A percentile compares a stretch with the other conserved stretches of the same genome.
Evolutionary conservation across 2,329 filamentous ascomycete species (phyloP).

Genomic region (Conoideocrella luteorostrata): DNA sequence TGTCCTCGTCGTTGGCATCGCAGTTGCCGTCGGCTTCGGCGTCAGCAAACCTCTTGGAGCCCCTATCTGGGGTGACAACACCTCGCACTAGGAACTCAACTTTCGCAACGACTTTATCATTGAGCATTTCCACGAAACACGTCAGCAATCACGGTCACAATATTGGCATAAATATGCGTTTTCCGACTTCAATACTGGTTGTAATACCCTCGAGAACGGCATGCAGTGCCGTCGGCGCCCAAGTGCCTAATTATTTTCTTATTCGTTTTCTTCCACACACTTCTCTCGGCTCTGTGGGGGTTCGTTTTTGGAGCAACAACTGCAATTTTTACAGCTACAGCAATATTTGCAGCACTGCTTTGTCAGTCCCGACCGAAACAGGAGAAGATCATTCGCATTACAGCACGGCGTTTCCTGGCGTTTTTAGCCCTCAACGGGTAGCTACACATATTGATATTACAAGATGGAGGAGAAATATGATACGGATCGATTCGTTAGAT

Average conservation of each 20-base stretch:
- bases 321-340: conserved; percentile 1
- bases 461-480: neutral
- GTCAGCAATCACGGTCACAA: neutral
- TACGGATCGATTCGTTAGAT: neutral
- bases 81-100: neutral
- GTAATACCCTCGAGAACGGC: conserved; percentile 5
- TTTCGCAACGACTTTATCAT: neutral
- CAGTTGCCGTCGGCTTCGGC: conserved; percentile 51
- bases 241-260: neutral
- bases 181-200: conserved; percentile 3
- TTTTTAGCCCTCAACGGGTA: neutral
- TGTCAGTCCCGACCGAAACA: neutral
- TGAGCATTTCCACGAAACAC: conserved; percentile 16
- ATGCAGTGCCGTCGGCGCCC: neutral
- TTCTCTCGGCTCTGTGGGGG: neutral
- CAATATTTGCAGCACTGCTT: neutral
- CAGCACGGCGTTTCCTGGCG: conserved; percentile 7
- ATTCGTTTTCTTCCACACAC: neutral
- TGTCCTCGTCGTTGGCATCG: conserved; percentile 45
- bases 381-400: conserved; percentile 4
- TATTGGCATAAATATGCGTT: neutral
- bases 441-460: conserved; percentile 1
- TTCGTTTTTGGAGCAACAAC: neutral
- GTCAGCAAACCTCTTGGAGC: conserved; percentile 55
- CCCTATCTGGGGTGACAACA: conserved; percentile 45